Base-by-base conservation (phyloP, 495 filamentous ascomycete genomes). In the Articulospora tetracladia region DNA sequence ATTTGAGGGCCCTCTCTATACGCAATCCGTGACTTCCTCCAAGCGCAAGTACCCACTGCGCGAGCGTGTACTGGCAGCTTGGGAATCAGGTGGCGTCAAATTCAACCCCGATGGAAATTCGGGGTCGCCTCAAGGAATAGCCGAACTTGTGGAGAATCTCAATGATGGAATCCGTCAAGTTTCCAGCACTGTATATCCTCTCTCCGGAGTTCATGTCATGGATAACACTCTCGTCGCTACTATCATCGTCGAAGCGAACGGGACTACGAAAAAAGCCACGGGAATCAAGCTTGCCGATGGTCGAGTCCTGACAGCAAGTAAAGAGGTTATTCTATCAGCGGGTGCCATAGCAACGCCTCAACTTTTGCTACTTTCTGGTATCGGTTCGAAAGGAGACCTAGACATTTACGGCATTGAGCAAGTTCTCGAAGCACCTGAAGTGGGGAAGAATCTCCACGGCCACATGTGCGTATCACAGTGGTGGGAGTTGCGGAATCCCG, bases 361-460 rank as follows among this genome's bases (percentile, higher is more conserved):
- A 61, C 63, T 89, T 1, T 78, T 90, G 15, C 83, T 86, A 63
- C 76, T 86, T 3, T 83, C 77, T 1, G 86, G 88, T 12, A 72
- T 90, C 49, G 86, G 86, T 3, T 78, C 83, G 0, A 59, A 55
- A 2, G 65, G 62, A 0, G 77, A 86, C 34, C 76, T 90, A 0
- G n/a, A 67, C 4, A 63, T 60, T 11, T 73, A 78, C 53, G 66
- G 68, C n/a, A 86, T 88, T 56, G 64, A 73, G 3, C 70, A 84
- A 1, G 56, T 87, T 0, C 61, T 69, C 28, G 79, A 86, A 59
- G 72, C 82, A 0, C 83, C 83, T 0, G 82, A 79, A 8, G 85
- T 89, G 0, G 86, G 86, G 30, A 73, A 73, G 15, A 88, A 88
- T 67, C 70, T 89, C 0, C 83, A 86, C 48, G 82, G 88, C 62